Percentiles rank a stretch among this genome's conserved stretches.
phyloP scores from a whole-genome alignment of 768 basidiomycete genomes.

The Fibroporia radiculosa region DNA sequence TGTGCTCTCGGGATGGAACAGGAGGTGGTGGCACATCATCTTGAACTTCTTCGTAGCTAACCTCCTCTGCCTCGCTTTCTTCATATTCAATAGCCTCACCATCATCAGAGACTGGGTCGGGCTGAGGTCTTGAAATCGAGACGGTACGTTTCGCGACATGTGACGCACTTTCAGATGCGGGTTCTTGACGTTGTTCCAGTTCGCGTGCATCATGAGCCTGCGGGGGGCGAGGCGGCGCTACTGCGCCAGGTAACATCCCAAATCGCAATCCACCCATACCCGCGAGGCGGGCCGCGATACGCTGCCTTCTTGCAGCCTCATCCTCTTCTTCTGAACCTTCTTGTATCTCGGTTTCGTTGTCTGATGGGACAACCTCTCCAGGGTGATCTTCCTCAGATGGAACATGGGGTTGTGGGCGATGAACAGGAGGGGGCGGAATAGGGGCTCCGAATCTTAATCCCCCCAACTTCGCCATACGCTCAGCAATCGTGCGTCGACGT shows the following conservation, averaged over 20 bases:
- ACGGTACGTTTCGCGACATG: conserved; percentile 13
- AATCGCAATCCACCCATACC: conserved; percentile 52
- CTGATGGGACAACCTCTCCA: conserved; percentile 9
- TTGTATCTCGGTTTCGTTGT: conserved; percentile 15
- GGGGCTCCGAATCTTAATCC: conserved; percentile 78
- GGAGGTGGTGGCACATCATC: conserved; percentile 49
- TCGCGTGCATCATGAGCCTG: conserved; percentile 7
- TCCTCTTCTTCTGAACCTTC: conserved; percentile 48
- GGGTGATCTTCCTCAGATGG: conserved; percentile 14
- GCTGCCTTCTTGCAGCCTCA: conserved; percentile 45
- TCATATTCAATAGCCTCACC: conserved; percentile 60
- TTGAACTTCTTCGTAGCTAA: conserved; percentile 40
- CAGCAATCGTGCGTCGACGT: conserved; percentile 70
- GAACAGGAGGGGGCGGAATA: conserved; percentile 34
- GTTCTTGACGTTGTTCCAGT: too few species aligned
- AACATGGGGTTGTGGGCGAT: conserved; percentile 29
- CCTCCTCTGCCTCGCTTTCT: conserved; percentile 68
- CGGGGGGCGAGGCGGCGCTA: conserved; percentile 21
- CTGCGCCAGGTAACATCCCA: conserved; percentile 39
- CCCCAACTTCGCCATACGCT: conserved; percentile 91
- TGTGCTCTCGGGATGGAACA: conserved; percentile 39
- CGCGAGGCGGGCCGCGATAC: conserved; percentile 47
- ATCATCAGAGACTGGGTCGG: conserved; percentile 41
- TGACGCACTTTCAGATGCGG: conserved; percentile 8
- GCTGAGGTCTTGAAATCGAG: conserved; percentile 21